Evolutionary conservation across 2,329 filamentous ascomycete genomes (phyloP).

Genomic region (Nannizzia gypsea): DNA sequence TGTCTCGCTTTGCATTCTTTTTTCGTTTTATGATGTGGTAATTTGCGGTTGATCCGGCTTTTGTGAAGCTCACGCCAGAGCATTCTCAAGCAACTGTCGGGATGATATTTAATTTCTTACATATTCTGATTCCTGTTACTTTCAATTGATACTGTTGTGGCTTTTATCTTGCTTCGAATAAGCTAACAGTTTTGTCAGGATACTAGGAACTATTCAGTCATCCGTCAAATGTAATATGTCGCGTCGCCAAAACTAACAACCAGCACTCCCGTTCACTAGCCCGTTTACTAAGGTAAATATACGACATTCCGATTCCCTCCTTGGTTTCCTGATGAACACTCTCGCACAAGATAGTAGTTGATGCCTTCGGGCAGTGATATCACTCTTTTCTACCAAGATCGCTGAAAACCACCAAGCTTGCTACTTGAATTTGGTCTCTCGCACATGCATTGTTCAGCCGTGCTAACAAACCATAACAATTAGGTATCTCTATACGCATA

Average conservation of each 20-base stretch:
- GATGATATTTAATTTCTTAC: conserved; percentile 94
- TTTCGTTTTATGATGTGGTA: conserved; percentile 65
- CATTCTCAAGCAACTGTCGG: conserved; percentile 60
- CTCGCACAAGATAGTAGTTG: conserved; percentile 59
- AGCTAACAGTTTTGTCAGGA: conserved; percentile 7
- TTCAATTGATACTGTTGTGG: not conserved
- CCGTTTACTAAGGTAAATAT: not conserved
- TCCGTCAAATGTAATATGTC: conserved; percentile 18
- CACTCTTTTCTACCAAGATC: conserved; percentile 53
- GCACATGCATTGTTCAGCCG: not conserved
- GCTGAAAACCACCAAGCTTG: conserved; percentile 42
- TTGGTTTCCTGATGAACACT: conserved; percentile 54
- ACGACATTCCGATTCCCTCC: not conserved
- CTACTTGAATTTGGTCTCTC: not conserved
- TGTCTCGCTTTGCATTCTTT: too few species aligned
- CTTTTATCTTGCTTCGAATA: not conserved
- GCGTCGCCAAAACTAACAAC: not conserved
- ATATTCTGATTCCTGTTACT: conserved; percentile 68
- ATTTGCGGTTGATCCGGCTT: conserved; percentile 94
- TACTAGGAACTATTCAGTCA: conserved; percentile 10
- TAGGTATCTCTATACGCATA: not conserved
- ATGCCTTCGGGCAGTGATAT: conserved; percentile 48
- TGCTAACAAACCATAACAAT: not conserved
- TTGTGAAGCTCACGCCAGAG: conserved; percentile 87
- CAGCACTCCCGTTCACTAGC: not conserved